phyloP scores from a whole-genome alignment of 2,329 filamentous ascomycete genomes.

The Xylaria sp. region DNA sequence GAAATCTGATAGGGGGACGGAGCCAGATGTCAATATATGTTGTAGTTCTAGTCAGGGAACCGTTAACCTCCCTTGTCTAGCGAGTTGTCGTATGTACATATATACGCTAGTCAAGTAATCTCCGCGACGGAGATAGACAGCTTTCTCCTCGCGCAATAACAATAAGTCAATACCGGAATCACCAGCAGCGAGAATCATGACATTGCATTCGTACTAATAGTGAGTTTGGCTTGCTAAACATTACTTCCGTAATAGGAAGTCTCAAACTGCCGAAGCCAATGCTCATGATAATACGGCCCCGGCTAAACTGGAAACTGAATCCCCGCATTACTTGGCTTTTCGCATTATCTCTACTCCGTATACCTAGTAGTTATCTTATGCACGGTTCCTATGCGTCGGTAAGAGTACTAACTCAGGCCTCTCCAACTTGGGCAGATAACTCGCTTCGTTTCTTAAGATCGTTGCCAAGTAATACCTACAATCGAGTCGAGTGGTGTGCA shows the following conservation, averaged over 20 bases:
- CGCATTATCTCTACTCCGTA: background rate
- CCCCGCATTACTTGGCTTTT: constrained; percentile 19
- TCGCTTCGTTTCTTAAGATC: background rate
- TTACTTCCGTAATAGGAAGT: constrained; percentile 12
- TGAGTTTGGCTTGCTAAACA: too few species aligned
- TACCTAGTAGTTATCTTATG: background rate
- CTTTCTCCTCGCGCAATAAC: too few species aligned
- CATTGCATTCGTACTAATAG: too few species aligned
- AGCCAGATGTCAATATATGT: too few species aligned
- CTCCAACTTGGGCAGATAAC: background rate
- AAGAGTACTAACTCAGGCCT: background rate
- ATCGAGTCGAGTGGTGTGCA: background rate
- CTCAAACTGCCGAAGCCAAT: constrained; percentile 28
- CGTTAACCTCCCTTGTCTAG: too few species aligned
- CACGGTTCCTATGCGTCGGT: background rate
- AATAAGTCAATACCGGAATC: too few species aligned
- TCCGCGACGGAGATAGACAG: too few species aligned
- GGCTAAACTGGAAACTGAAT: constrained; percentile 28
- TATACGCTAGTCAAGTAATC: too few species aligned
- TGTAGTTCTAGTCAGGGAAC: too few species aligned
- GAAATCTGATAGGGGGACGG: too few species aligned
- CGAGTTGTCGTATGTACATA: too few species aligned
- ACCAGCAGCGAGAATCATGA: too few species aligned
- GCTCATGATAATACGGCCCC: constrained; percentile 11
- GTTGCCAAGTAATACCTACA: background rate